Evolutionary conservation across 768 basidiomycete species (phyloP).

Genomic region (Podaxis pistillaris): DNA sequence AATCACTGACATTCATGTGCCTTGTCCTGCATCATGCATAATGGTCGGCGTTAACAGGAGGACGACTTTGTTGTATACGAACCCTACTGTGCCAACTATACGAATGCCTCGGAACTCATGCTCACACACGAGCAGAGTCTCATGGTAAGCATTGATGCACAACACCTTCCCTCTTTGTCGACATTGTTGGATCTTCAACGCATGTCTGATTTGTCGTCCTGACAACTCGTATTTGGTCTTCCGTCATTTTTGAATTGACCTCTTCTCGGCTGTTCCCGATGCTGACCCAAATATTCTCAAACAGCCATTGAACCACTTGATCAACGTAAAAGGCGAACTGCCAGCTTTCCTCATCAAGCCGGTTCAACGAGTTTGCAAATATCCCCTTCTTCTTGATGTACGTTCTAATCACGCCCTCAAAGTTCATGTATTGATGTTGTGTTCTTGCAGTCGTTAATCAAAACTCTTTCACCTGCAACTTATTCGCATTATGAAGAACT

Average conservation of each 20-base stretch:
- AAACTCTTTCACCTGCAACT: slow-evolving; percentile 58
- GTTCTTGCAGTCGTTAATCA: slow-evolving; percentile 62
- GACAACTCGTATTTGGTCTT: slow-evolving; percentile 26
- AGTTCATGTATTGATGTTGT: slow-evolving; percentile 14
- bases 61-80: slow-evolving; percentile 95
- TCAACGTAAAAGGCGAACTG: slow-evolving; percentile 89
- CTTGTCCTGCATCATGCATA: slow-evolving; percentile 36
- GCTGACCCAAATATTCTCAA: slow-evolving; percentile 40
- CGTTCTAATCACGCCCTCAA: slow-evolving; percentile 28
- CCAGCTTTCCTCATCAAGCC: slow-evolving; percentile 98
- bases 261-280: slow-evolving; percentile 27
- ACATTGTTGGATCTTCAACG: slow-evolving; percentile 3
- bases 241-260: slow-evolving; percentile 4
- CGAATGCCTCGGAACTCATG: slow-evolving; percentile 82
- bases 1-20: slow-evolving; percentile 13
- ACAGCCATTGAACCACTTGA: slow-evolving; percentile 79
- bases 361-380: slow-evolving; percentile 97
- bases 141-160: slow-evolving; percentile 53
- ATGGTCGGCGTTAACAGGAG: slow-evolving; percentile 67
- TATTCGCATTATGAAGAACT: slow-evolving; percentile 81
- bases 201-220: slow-evolving; percentile 27
- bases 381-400: slow-evolving; percentile 91
- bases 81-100: slow-evolving; percentile 96
- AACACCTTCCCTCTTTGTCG: slow-evolving; percentile 18
- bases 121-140: slow-evolving; percentile 84